These are phyloP conservation scores for Parachlorella kessleri DNA, from an alignment of 139 green algal genomes.

Conservation along the genomic window DNA sequence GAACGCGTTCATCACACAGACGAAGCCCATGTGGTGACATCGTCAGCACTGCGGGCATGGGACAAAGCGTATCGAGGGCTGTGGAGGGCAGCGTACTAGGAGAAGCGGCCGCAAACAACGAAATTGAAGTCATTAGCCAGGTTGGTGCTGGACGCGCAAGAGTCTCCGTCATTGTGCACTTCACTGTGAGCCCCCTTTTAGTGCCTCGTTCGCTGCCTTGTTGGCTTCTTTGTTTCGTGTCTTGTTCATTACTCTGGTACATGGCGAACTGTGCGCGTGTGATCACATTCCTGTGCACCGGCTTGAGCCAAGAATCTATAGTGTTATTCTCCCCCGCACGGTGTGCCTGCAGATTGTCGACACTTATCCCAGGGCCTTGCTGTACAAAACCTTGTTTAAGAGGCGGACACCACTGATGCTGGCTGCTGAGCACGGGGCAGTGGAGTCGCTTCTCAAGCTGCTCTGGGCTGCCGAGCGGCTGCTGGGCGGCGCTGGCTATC, in stretches of 20 bases:
- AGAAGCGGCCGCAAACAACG: not conserved
- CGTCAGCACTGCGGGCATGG: too few species aligned
- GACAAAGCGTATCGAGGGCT: not conserved
- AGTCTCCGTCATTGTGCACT: too few species aligned
- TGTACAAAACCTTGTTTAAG: slow-evolving; percentile 16
- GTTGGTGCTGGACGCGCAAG: too few species aligned
- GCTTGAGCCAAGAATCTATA: too few species aligned
- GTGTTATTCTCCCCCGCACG: too few species aligned
- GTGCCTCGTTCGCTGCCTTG: too few species aligned
- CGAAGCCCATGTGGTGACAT: not conserved
- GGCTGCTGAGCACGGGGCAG: not conserved
- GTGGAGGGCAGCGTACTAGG: not conserved
- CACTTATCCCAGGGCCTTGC: not conserved
- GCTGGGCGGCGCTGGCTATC: slow-evolving; percentile 6
- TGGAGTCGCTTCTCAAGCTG: slow-evolving; percentile 3
- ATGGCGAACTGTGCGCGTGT: too few species aligned
- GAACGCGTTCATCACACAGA: too few species aligned
- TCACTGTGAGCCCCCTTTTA: too few species aligned
- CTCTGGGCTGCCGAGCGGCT: slow-evolving; percentile 17
- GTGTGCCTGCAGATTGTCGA: slow-evolving; percentile 14
- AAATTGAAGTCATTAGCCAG: not conserved
- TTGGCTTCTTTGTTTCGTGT: too few species aligned
- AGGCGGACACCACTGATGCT: slow-evolving; percentile 1
- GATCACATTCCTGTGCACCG: too few species aligned
- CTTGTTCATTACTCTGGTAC: too few species aligned